Evolutionary conservation across 257 asterid genomes (phyloP), one percentile per base, ranked within the genome.

Genomic region (Nicotiana undulata): DNA sequence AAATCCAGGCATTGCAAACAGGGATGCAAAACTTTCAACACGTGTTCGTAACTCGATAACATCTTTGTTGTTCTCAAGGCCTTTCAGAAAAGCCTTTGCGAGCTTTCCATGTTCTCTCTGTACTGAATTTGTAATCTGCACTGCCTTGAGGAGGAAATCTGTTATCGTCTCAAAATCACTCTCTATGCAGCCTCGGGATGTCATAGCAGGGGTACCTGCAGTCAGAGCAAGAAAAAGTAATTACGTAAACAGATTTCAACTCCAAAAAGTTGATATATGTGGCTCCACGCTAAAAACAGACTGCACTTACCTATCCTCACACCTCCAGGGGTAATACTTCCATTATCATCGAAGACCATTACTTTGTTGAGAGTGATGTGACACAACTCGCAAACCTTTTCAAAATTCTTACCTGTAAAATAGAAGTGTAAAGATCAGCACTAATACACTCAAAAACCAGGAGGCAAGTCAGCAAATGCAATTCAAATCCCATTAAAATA

Each of bases 161-260:
- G 96, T 93, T 58, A 93, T 90, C 20, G 80, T 85, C 86, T 91
- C 98, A 49, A 92, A 92, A 85, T 93, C 96, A 63, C 85, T 66
- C 91, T 94, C 99, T 6, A 94, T 52, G 82, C 98, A 94, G 76
- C 99, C 97, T 87, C 97, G 92, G 32, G 99, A 83, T 31, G 98
- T 93, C 97, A 92, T 92, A 83, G 98, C 97, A 83, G 98, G 93
- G 75, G 97, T 93, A 68, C 97, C 96, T 95, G 85, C 55, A 55
- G 46, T 77, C 58, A 26, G 17, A 75, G 9, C 61, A 51, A 55
- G 40, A n/a, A 18, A 22, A 85, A 37, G n/a, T 28, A 40, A 24
- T 51, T 40, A 46, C 1, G 6, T 6, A 61, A 51, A n/a, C 85
- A 70, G 5, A 12, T 20, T 64, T 63, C 37, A 26, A 65, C 60